These are phyloP conservation scores for Hygrocybe coccinea DNA, from an alignment of 768 basidiomycete species.

Conservation along the genomic window DNA sequence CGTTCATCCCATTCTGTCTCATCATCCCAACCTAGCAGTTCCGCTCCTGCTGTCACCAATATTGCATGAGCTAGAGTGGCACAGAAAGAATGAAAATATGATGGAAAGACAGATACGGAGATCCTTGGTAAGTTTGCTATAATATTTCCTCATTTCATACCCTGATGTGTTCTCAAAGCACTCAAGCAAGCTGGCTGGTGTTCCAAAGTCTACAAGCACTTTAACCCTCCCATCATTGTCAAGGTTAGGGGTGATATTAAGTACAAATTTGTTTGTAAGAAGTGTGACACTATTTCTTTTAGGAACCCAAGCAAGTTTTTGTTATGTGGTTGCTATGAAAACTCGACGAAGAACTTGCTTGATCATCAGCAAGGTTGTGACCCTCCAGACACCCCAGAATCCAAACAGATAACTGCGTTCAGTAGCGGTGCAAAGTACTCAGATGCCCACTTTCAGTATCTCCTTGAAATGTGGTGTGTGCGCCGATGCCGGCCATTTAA, in stretches of 20 bases:
- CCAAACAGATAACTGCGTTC: background rate
- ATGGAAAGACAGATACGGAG: slow-evolving; percentile 2
- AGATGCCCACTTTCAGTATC: slow-evolving; percentile 3
- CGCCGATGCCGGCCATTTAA: slow-evolving; percentile 25
- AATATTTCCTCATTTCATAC: background rate
- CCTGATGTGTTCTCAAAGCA: slow-evolving; percentile 20
- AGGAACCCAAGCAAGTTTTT: slow-evolving; percentile 14
- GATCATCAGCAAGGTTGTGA: background rate
- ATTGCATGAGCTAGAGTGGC: background rate
- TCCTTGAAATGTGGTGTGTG: slow-evolving; percentile 10
- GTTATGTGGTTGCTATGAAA: background rate
- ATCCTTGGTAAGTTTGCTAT: slow-evolving; percentile 5
- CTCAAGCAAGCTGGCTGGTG: slow-evolving; percentile 7
- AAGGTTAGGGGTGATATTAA: slow-evolving; percentile 24
- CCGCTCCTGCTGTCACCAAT: background rate
- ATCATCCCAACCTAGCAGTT: background rate
- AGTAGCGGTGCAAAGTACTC: slow-evolving; percentile 4
- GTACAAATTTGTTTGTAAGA: slow-evolving; percentile 21
- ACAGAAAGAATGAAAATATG: background rate
- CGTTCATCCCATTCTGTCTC: background rate
- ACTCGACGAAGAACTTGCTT: slow-evolving; percentile 3
- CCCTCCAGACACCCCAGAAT: background rate
- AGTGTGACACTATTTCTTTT: slow-evolving; percentile 18
- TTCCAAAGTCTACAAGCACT: slow-evolving; percentile 7
- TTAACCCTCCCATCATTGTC: slow-evolving; percentile 10